Base-by-base conservation (phyloP, 164 flowering plant genomes). In the Dillenia suffruticosa region DNA sequence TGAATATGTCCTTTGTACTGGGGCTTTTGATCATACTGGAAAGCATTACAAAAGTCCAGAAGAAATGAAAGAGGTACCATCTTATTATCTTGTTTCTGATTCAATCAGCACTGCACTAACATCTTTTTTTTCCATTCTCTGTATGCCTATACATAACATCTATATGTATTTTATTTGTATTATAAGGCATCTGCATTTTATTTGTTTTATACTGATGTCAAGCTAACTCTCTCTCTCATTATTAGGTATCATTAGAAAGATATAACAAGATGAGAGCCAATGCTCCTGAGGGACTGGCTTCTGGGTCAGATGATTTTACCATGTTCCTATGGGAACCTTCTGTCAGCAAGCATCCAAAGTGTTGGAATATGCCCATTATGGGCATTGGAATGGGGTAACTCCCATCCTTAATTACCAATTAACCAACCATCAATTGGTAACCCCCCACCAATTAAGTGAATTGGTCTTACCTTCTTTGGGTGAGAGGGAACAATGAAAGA, bases 311-410 rank as follows among this genome's bases (percentile, higher is more conserved):
- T 76, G 99, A 94, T 76, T 84, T 86, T 66, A 95, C 97, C 46
- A 92, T 92, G 99, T 80, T 89, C 69, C 84, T 95, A 16, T 95
- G 99, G 97, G 99, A 95, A 70, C 99, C 99, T 69, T 62, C 81
- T 64, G 80, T 81, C 32, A 85, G 90, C 77, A 88, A 92, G 68
- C 92, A 86, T 63, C 91, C 88, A 12, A 95, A n/a, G n/a, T n/a
- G n/a, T n/a, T n/a, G n/a, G n/a, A n/a, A n/a, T n/a, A n/a, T n/a
- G n/a, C n/a, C n/a, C n/a, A n/a, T n/a, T n/a, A n/a, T n/a, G n/a
- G n/a, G n/a, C n/a, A n/a, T n/a, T n/a, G n/a, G n/a, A n/a, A n/a
- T n/a, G n/a, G n/a, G n/a, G n/a, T n/a, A n/a, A n/a, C n/a, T n/a
- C n/a, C n/a, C n/a, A n/a, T n/a, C n/a, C n/a, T n/a, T n/a, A n/a